Percentiles rank a stretch among this genome's conserved stretches.
Evolutionary conservation across 225 moss, liverwort and hornwort genomes (phyloP).

Genomic region (Bryoerythrophyllum caledonicum): DNA sequence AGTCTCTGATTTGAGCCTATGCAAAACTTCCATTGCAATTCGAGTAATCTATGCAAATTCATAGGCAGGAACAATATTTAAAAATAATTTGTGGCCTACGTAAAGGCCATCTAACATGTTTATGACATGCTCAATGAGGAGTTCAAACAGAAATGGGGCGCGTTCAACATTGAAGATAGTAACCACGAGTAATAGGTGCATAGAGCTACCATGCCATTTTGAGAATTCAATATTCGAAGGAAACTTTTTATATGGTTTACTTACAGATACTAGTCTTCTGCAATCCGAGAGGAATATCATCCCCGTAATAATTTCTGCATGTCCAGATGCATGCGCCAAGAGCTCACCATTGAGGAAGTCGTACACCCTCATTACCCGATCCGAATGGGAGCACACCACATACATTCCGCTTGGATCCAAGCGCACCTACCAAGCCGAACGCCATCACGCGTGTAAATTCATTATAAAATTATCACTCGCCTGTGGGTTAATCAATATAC

Average conservation of each 20-base stretch:
- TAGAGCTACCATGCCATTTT: neutral
- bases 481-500: neutral
- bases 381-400: constrained; percentile 73
- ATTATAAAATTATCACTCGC: neutral
- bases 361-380: constrained; percentile 62
- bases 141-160: neutral
- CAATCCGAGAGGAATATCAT: constrained; percentile 75
- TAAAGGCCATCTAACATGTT: neutral
- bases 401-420: constrained; percentile 79
- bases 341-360: constrained; percentile 77
- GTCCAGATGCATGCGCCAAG: constrained; percentile 67
- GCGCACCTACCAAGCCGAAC: constrained; percentile 44
- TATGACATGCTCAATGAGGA: neutral
- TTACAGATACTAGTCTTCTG: constrained; percentile 74
- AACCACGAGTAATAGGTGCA: neutral
- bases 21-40: neutral
- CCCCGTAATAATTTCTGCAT: constrained; percentile 76
- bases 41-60: neutral
- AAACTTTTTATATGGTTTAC: neutral
- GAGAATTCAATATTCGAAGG: neutral
- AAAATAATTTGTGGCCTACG: neutral
- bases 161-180: neutral
- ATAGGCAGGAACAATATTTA: neutral
- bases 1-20: neutral
- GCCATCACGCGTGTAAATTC: constrained; percentile 8